Evolutionary conservation across 75 land plant species (phyloP).

Genomic region (Isoetes taiwanensis): DNA sequence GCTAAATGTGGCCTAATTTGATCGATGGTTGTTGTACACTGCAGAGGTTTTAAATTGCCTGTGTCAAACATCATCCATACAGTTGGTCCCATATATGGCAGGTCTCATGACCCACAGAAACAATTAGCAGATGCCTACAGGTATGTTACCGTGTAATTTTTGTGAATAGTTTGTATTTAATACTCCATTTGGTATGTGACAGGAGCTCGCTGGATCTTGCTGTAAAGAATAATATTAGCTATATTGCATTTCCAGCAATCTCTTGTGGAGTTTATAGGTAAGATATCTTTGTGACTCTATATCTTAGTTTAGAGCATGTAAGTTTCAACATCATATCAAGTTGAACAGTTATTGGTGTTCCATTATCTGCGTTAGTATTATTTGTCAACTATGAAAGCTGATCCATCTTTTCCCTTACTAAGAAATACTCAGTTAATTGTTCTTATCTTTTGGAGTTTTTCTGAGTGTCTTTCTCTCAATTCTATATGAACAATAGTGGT

Average conservation of each 20-base stretch:
- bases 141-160: slow-evolving; percentile 14
- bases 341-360: no score
- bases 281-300: no score
- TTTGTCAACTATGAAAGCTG: no score
- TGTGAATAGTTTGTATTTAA: neutral
- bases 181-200: neutral
- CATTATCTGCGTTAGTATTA: no score
- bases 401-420: no score
- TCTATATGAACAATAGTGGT: no score
- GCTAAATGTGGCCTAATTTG: neutral
- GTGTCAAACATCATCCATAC: slow-evolving; percentile 71
- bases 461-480: no score
- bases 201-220: slow-evolving; percentile 58
- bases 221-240: slow-evolving; percentile 45
- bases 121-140: slow-evolving; percentile 49
- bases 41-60: slow-evolving; percentile 69
- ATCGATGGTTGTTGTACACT: neutral
- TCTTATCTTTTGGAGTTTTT: no score
- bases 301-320: no score
- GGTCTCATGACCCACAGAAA: slow-evolving; percentile 24
- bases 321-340: no score
- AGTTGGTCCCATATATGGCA: slow-evolving; percentile 70
- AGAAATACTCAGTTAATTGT: no score
- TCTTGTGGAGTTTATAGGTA: slow-evolving; percentile 86
- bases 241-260: slow-evolving; percentile 90